Evolutionary conservation across 495 filamentous ascomycete genomes (phyloP).

Genomic region (Talaromyces borbonicus): DNA sequence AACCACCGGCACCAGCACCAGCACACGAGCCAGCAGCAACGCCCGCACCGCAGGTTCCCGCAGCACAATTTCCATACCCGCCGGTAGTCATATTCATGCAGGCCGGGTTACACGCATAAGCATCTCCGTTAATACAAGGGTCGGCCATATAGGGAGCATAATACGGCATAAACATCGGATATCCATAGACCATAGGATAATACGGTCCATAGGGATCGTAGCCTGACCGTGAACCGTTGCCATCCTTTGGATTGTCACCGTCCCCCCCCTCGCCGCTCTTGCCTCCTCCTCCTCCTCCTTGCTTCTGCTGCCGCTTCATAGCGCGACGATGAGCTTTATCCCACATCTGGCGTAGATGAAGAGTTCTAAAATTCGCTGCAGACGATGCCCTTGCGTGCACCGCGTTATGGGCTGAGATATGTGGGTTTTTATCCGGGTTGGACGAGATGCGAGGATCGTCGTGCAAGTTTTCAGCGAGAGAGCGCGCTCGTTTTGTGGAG

Average conservation of each 20-base stretch:
- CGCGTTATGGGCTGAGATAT: conserved; percentile 64
- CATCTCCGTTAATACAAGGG: conserved; percentile 28
- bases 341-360: conserved; percentile 51
- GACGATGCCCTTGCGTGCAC: conserved; percentile 18
- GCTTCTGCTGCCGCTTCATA: conserved; percentile 43
- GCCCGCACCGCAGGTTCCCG: conserved; percentile 41
- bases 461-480: conserved; percentile 37
- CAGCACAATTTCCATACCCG: conserved; percentile 35
- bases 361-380: conserved; percentile 13
- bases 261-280: conserved; percentile 26
- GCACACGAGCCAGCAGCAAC: conserved; percentile 45
- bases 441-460: conserved; percentile 46
- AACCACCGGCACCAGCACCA: conserved; percentile 21
- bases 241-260: no score
- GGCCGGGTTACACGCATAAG: conserved; percentile 34
- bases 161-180: conserved; percentile 40
- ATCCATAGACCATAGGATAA: conserved; percentile 33
- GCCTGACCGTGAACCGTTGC: conserved; percentile 19
- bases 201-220: conserved; percentile 15
- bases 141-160: conserved; percentile 45
- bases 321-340: conserved; percentile 52
- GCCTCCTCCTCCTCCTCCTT: conserved; percentile 28
- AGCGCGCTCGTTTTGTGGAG: conserved; percentile 21
- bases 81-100: conserved; percentile 34
- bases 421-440: conserved; percentile 50